Evolutionary conservation across 31 red algal species (phyloP).

Genomic region (Asparagopsis taxiformis): DNA sequence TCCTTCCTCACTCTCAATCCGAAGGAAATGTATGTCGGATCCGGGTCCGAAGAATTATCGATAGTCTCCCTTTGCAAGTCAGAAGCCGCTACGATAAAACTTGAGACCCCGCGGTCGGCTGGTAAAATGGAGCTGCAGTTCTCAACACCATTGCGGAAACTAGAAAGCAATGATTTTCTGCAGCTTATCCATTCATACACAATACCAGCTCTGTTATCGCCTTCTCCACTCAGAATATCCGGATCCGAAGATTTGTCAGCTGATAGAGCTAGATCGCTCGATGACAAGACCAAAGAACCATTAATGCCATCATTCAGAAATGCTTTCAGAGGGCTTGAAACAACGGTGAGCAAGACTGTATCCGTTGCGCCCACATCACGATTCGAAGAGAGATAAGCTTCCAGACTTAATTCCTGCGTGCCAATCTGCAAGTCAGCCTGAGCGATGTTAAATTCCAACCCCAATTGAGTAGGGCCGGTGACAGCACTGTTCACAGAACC

Average conservation of each 20-base stretch:
- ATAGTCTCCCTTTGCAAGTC: conserved; percentile 10
- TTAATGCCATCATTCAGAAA: conserved; percentile 56
- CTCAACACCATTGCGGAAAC: conserved; percentile 16
- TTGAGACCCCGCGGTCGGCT: neutral
- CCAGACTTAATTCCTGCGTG: conserved; percentile 13
- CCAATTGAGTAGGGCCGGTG: conserved; percentile 60
- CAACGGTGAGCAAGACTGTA: conserved; percentile 7
- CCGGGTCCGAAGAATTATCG: conserved; percentile 18
- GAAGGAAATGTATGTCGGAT: conserved; percentile 51
- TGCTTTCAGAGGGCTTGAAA: conserved; percentile 11
- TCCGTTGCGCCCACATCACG: conserved; percentile 20
- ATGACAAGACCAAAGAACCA: conserved; percentile 27
- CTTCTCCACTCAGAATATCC: conserved; percentile 32
- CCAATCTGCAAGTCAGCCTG: conserved; percentile 37
- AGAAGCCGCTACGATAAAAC: conserved; percentile 18
- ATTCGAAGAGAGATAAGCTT: conserved; percentile 14
- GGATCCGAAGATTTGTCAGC: conserved; percentile 43
- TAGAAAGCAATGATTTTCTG: conserved; percentile 24
- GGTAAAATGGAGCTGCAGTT: conserved; percentile 32
- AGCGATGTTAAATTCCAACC: conserved; percentile 57
- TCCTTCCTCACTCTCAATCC: conserved; percentile 40
- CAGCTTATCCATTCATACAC: conserved; percentile 37
- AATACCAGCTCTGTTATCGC: conserved; percentile 19
- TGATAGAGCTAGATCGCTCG: conserved; percentile 16
- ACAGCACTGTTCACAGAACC: neutral